These are phyloP conservation scores for Leucogyrophana mollusca DNA, from an alignment of 768 basidiomycete genomes.

Conservation along the genomic window DNA sequence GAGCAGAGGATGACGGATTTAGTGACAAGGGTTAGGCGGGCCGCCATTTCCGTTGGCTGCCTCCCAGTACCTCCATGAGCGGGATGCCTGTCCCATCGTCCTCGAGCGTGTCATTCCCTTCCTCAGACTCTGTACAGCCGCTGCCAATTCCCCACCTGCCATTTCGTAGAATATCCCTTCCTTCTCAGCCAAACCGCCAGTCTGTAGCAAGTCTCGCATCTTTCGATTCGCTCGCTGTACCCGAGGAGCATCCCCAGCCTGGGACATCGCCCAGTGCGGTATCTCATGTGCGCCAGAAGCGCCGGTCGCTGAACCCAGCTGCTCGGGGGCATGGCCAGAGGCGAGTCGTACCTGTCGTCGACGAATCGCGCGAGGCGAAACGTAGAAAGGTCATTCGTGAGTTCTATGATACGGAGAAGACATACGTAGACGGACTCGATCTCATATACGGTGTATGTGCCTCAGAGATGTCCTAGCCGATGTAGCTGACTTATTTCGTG, in stretches of 20 bases:
- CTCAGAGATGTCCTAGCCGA: no score
- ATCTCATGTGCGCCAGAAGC: conserved; percentile 31
- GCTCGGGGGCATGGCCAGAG: neutral
- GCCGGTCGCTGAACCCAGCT: conserved; percentile 31
- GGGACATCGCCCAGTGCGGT: no score
- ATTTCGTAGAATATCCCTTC: conserved; percentile 63
- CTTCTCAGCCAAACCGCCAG: conserved; percentile 54
- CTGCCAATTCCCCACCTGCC: conserved; percentile 51
- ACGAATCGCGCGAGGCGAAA: conserved; percentile 53
- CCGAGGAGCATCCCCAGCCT: conserved; percentile 43
- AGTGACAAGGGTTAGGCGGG: no score
- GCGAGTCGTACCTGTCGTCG: conserved; percentile 31
- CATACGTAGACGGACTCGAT: conserved; percentile 80
- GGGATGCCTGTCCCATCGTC: no score
- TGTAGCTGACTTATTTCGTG: no score
- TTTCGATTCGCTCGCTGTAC: conserved; percentile 66
- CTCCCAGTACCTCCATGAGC: no score
- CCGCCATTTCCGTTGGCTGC: no score
- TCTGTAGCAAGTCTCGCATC: conserved; percentile 73
- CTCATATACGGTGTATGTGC: conserved; percentile 72
- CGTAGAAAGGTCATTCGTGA: conserved; percentile 73
- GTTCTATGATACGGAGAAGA: conserved; percentile 77
- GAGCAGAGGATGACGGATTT: no score
- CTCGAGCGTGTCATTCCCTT: conserved; percentile 35
- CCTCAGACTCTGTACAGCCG: conserved; percentile 25